Percentiles rank a stretch among this genome's conserved stretches.
Conservation (phyloP, 1,139 yeast genomes). For the Scheffersomyces quercinus region DNA sequence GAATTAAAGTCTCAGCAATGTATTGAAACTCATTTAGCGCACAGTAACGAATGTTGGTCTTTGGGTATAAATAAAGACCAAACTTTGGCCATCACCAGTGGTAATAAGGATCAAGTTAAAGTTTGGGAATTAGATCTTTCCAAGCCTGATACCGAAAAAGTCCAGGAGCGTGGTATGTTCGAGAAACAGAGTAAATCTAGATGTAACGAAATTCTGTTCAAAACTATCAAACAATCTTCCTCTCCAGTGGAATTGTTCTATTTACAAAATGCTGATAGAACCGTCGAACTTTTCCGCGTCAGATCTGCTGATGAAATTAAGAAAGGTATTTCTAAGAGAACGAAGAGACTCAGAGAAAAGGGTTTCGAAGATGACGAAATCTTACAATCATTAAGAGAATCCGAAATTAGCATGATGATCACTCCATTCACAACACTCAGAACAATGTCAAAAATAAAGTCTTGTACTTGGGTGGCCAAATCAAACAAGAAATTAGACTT, state of each 20-base stretch:
- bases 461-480: constrained; percentile 55
- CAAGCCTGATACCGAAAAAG: constrained; percentile 51
- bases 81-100: constrained; percentile 63
- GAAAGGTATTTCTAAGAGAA: constrained; percentile 77
- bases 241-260: constrained; percentile 50
- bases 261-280: constrained; percentile 76
- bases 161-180: constrained; percentile 64
- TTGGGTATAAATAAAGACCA: constrained; percentile 48
- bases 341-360: constrained; percentile 74
- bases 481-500: constrained; percentile 54
- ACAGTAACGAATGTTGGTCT: constrained; percentile 91
- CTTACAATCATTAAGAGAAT: constrained; percentile 48
- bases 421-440: constrained; percentile 67
- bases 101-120: constrained; percentile 79
- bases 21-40: constrained; percentile 92
- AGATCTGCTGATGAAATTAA: constrained; percentile 77
- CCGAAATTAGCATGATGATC: constrained; percentile 59
- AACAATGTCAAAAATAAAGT: constrained; percentile 55
- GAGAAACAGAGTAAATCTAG: constrained; percentile 81
- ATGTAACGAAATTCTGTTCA: constrained; percentile 63
- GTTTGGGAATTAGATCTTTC: constrained; percentile 71
- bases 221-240: constrained; percentile 28
- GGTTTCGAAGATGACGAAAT: constrained; percentile 65
- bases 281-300: constrained; percentile 78
- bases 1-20: constrained; percentile 87